phyloP scores from a whole-genome alignment of 305 asterid genomes.

The Ruellia speciosa region DNA sequence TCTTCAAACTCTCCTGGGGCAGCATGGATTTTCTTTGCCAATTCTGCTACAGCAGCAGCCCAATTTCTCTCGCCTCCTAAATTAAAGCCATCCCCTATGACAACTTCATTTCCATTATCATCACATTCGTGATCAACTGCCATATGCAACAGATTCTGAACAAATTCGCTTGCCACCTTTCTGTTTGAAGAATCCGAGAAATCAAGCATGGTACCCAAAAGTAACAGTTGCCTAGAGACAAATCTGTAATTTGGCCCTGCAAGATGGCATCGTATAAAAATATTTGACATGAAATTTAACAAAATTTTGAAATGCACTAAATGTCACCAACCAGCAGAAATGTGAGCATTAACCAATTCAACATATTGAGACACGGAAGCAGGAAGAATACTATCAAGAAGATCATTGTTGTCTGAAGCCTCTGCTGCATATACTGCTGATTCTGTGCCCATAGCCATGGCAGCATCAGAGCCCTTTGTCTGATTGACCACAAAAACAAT shows the following conservation, averaged over 20 bases:
- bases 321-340: conserved; percentile 66
- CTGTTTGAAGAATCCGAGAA: conserved; percentile 85
- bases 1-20: conserved; percentile 78
- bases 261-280: conserved; percentile 18
- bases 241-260: conserved; percentile 78
- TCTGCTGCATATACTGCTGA: conserved; percentile 88
- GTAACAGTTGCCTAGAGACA: conserved; percentile 79
- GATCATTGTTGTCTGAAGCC: conserved; percentile 88
- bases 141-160: conserved; percentile 62
- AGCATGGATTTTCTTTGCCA: conserved; percentile 74
- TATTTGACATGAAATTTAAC: background rate
- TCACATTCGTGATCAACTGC: conserved; percentile 72
- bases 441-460: conserved; percentile 74
- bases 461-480: conserved; percentile 96
- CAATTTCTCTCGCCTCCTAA: conserved; percentile 93
- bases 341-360: conserved; percentile 73
- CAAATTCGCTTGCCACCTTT: conserved; percentile 73
- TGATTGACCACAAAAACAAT: conserved; percentile 28
- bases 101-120: conserved; percentile 60
- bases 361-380: conserved; percentile 66
- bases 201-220: conserved; percentile 80
- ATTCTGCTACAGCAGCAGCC: conserved; percentile 82
- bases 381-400: conserved; percentile 80
- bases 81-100: conserved; percentile 85
- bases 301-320: background rate